Evolutionary conservation across 768 basidiomycete species (phyloP).

Genomic region (Lentinula raphanica): DNA sequence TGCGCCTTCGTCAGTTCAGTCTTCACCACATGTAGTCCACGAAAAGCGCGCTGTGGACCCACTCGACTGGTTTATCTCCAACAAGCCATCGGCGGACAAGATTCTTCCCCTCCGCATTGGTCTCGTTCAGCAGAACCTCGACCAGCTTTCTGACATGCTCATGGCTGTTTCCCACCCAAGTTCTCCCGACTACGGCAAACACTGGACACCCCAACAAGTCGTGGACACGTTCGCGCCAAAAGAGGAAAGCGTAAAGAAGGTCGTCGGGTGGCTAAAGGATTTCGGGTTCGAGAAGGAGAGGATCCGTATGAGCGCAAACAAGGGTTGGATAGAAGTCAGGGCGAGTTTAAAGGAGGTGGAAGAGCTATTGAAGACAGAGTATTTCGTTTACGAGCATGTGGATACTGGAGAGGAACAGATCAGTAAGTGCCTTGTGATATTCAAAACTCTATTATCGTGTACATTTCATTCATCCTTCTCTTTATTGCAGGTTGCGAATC

Average conservation of each 20-base stretch:
- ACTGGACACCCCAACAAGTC: constrained; percentile 36
- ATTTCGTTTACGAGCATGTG: constrained; percentile 34
- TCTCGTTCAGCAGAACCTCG: constrained; percentile 35
- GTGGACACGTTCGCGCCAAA: constrained; percentile 39
- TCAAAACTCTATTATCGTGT: not conserved
- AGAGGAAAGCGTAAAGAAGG: constrained; percentile 27
- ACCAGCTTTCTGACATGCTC: constrained; percentile 34
- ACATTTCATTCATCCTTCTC: not conserved
- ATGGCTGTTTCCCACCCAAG: constrained; percentile 38
- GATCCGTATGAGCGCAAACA: constrained; percentile 25
- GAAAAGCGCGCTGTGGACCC: constrained; percentile 33
- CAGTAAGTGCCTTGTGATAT: constrained; percentile 15
- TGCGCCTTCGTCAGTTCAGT: constrained; percentile 8
- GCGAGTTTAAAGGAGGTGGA: constrained; percentile 40
- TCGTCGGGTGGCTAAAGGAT: constrained; percentile 34
- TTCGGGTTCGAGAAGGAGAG: constrained; percentile 30
- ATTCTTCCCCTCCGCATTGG: constrained; percentile 42
- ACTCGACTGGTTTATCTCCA: constrained; percentile 24
- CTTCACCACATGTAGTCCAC: constrained; percentile 24
- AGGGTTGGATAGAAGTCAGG: constrained; percentile 36
- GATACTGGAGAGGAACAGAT: constrained; percentile 31
- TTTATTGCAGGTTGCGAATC: constrained; percentile 26
- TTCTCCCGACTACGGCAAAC: constrained; percentile 40
- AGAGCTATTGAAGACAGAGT: constrained; percentile 34
- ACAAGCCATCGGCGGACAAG: constrained; percentile 24